phyloP scores from a whole-genome alignment of 2,329 filamentous ascomycete genomes.

The Didymella pomorum region DNA sequence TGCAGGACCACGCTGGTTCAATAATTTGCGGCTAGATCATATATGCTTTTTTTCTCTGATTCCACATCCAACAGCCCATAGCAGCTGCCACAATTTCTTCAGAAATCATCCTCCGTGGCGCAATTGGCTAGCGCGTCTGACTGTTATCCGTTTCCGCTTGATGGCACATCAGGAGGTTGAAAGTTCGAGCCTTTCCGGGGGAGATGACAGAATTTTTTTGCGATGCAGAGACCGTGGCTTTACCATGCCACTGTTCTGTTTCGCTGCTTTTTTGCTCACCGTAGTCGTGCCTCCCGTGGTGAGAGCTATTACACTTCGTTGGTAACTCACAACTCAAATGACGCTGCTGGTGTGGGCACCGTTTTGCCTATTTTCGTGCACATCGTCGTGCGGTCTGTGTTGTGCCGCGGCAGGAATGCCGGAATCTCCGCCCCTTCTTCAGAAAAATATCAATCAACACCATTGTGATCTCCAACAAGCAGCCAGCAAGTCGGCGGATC shows the following conservation, averaged over 20 bases:
- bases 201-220: constrained; percentile 19
- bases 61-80: too few relatives aligned
- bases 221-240: too few relatives aligned
- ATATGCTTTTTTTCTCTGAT: neutral
- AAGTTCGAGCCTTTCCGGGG: constrained; percentile 26
- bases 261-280: neutral
- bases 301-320: neutral
- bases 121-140: constrained; percentile 66
- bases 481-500: too few relatives aligned
- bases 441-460: neutral
- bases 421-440: too few relatives aligned
- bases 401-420: neutral
- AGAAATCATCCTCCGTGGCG: constrained; percentile 44
- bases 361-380: neutral
- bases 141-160: constrained; percentile 55
- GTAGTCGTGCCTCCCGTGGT: too few relatives aligned
- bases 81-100: too few relatives aligned
- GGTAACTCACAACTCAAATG: neutral
- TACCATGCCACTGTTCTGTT: neutral
- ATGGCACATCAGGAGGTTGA: constrained; percentile 25
- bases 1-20: too few relatives aligned
- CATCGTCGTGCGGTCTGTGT: neutral
- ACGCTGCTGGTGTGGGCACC: neutral
- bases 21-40: neutral
- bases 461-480: neutral